These are phyloP conservation scores for Fusarium chaquense DNA, from an alignment of 2,329 filamentous ascomycete genomes.

Conservation along the genomic window DNA sequence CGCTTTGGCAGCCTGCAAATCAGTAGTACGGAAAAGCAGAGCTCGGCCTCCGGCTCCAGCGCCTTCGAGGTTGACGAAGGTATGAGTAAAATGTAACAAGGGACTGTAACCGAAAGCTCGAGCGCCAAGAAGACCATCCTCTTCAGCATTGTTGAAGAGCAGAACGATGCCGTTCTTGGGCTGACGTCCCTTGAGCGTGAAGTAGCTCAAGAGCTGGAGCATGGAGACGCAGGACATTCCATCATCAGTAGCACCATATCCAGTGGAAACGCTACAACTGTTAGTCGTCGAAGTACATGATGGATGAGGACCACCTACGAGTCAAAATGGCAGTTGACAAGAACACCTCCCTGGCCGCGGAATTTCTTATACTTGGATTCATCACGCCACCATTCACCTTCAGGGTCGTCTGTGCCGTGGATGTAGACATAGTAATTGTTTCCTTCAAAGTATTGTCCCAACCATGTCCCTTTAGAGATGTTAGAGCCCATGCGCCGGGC, in stretches of 20 bases:
- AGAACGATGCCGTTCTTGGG: slow-evolving; percentile 85
- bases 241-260: slow-evolving; percentile 93
- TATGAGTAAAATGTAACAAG: slow-evolving; percentile 81
- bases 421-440: slow-evolving; percentile 95
- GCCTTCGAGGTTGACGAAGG: slow-evolving; percentile 94
- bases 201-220: slow-evolving; percentile 88
- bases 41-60: slow-evolving; percentile 92
- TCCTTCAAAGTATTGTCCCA: slow-evolving; percentile 86
- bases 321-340: slow-evolving; percentile 96
- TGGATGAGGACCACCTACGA: slow-evolving; percentile 57
- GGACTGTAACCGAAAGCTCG: slow-evolving; percentile 86
- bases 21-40: slow-evolving; percentile 87
- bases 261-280: slow-evolving; percentile 79
- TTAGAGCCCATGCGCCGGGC: slow-evolving; percentile 32
- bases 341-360: slow-evolving; percentile 77
- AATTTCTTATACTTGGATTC: slow-evolving; percentile 57
- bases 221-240: slow-evolving; percentile 90
- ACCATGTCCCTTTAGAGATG: slow-evolving; percentile 46
- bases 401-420: slow-evolving; percentile 79
- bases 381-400: slow-evolving; percentile 78
- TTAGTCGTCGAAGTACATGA: slow-evolving; percentile 15
- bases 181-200: slow-evolving; percentile 76
- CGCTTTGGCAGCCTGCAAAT: slow-evolving; percentile 84
- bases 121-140: slow-evolving; percentile 91
- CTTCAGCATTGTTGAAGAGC: slow-evolving; percentile 94